A percentile compares a stretch with the other conserved stretches of the same genome.
Conservation (phyloP, 108 stramenopile genomes). For the Cyclotella baltica region DNA sequence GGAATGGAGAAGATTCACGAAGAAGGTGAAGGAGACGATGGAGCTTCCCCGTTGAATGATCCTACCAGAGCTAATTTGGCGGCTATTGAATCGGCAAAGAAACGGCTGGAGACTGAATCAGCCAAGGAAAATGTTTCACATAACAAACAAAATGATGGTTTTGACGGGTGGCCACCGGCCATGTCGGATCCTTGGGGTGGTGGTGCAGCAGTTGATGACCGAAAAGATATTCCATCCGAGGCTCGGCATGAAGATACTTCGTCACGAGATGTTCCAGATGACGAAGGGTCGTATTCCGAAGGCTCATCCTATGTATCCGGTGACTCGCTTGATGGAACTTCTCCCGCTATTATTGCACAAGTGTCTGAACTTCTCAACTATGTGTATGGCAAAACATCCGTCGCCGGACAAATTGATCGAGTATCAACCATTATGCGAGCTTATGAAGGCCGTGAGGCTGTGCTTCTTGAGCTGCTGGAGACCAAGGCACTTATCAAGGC, state of each 20-base stretch:
- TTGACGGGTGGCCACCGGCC: slow-evolving; percentile 55
- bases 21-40: slow-evolving; percentile 42
- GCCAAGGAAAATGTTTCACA: slow-evolving; percentile 30
- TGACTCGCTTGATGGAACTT: slow-evolving; percentile 80
- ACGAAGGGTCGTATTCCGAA: slow-evolving; percentile 60
- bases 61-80: slow-evolving; percentile 45
- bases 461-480: slow-evolving; percentile 84
- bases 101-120: slow-evolving; percentile 56
- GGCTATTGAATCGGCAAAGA: slow-evolving; percentile 69
- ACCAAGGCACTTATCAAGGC: slow-evolving; percentile 92
- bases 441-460: slow-evolving; percentile 91
- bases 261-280: slow-evolving; percentile 41
- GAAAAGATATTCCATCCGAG: background rate
- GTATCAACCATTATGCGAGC: slow-evolving; percentile 92
- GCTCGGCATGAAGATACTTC: slow-evolving; percentile 22
- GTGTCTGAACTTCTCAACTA: slow-evolving; percentile 92
- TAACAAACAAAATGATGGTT: slow-evolving; percentile 14
- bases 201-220: slow-evolving; percentile 42
- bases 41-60: slow-evolving; percentile 43
- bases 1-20: slow-evolving; percentile 56
- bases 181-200: slow-evolving; percentile 54
- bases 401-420: slow-evolving; percentile 91
- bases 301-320: slow-evolving; percentile 67
- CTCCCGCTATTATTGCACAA: slow-evolving; percentile 90
- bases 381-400: slow-evolving; percentile 90